Percentiles rank a stretch among this genome's conserved stretches.
These are phyloP conservation scores for Blastomyces percursus DNA, from an alignment of 2,329 filamentous ascomycete genomes.

Conservation along the genomic window DNA sequence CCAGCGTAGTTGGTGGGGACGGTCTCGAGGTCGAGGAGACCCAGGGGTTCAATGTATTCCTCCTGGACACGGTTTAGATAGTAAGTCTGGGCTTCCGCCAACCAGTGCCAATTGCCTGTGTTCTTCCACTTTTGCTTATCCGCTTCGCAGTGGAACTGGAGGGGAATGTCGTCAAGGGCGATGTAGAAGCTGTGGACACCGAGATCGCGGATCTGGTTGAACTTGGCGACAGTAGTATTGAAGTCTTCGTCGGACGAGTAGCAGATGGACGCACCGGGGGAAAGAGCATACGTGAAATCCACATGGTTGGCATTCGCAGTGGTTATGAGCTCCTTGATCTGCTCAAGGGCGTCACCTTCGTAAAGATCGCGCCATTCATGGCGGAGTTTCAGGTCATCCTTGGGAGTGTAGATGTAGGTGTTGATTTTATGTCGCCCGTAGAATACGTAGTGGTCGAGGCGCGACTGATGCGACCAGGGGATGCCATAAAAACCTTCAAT, in stretches of 20 bases:
- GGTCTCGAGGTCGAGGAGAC: constrained; percentile 15
- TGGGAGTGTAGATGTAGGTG: constrained; percentile 19
- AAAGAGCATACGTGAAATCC: constrained; percentile 18
- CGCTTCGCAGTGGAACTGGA: constrained; percentile 15
- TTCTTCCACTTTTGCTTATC: constrained; percentile 15
- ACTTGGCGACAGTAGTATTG: constrained; percentile 15
- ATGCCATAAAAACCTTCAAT: constrained; percentile 19
- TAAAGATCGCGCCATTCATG: constrained; percentile 16
- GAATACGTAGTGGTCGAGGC: constrained; percentile 17
- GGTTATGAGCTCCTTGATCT: constrained; percentile 15
- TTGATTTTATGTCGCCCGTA: constrained; percentile 20
- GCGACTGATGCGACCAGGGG: constrained; percentile 18
- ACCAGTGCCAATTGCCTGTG: constrained; percentile 12
- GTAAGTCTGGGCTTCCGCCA: constrained; percentile 16
- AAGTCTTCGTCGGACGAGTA: constrained; percentile 17
- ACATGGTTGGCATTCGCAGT: constrained; percentile 17
- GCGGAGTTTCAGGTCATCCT: constrained; percentile 18
- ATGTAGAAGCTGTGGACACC: constrained; percentile 17
- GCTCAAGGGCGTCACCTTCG: constrained; percentile 11
- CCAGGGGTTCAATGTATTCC: constrained; percentile 14
- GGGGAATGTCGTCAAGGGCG: constrained; percentile 16
- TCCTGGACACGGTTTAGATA: constrained; percentile 17
- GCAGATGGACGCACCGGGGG: constrained; percentile 14
- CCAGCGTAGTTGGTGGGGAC: constrained; percentile 17
- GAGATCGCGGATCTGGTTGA: constrained; percentile 16